Percentiles rank a stretch among this genome's conserved stretches.
Conservation (phyloP, 2,329 filamentous ascomycete species). For the Sporothrix pseudoabietina region DNA sequence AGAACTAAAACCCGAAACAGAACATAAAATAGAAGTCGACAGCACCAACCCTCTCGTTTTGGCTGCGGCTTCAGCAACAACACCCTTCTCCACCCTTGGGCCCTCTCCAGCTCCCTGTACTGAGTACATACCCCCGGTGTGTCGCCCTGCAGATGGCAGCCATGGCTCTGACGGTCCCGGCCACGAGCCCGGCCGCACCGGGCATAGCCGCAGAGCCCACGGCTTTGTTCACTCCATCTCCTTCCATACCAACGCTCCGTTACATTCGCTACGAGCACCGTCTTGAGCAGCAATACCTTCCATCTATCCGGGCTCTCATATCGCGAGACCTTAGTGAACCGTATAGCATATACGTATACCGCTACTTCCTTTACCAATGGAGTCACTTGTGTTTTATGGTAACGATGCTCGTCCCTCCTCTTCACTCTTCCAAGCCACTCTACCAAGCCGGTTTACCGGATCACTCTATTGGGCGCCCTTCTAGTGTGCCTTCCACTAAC, state of each 20-base stretch:
- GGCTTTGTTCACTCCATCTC: not conserved
- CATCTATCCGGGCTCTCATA: constrained; percentile 87
- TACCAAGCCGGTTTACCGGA: not conserved
- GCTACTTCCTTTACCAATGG: constrained; percentile 98
- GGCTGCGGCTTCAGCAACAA: not conserved
- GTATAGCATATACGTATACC: constrained; percentile 98
- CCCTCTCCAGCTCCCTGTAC: not conserved
- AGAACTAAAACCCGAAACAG: not conserved
- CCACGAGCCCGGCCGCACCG: too few species aligned
- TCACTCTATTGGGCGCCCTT: not conserved
- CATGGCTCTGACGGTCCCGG: not conserved
- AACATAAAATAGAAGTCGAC: not conserved
- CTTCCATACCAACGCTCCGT: constrained; percentile 44
- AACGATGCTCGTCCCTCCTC: constrained; percentile 34
- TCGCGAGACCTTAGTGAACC: constrained; percentile 96
- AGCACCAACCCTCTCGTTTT: not conserved
- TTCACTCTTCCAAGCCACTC: not conserved
- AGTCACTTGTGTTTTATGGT: constrained; percentile 96
- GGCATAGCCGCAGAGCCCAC: not conserved
- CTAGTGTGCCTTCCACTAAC: not conserved
- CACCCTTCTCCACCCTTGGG: not conserved
- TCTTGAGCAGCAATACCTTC: constrained; percentile 67
- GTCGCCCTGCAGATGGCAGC: not conserved
- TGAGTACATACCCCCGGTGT: not conserved
- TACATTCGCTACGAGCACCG: constrained; percentile 66